Conservation (phyloP, 1,139 yeast species). For the Kodamaea arcana region DNA sequence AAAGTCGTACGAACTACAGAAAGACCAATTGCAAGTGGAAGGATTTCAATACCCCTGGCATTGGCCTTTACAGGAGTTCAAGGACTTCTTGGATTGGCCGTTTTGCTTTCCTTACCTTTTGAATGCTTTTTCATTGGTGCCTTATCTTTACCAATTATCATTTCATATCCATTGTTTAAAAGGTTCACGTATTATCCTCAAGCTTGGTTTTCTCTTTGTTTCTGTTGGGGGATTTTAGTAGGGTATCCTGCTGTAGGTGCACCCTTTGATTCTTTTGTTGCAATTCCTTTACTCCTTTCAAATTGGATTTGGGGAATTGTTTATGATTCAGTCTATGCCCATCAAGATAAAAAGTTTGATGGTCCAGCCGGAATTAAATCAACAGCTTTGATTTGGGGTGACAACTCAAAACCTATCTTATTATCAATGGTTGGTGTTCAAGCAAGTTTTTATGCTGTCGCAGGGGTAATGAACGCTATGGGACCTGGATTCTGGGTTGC, state of each 20-base stretch:
- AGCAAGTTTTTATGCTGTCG: conserved; percentile 55
- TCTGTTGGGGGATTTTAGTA: conserved; percentile 90
- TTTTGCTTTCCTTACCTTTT: conserved; percentile 67
- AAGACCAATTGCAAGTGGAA: conserved; percentile 87
- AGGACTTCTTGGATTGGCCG: conserved; percentile 69
- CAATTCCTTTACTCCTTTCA: conserved; percentile 72
- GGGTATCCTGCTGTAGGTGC: conserved; percentile 96
- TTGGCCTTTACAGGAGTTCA: conserved; percentile 70
- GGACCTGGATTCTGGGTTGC: conserved; percentile 81
- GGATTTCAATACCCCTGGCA: conserved; percentile 72
- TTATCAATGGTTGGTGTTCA: conserved; percentile 64
- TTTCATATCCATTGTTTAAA: conserved; percentile 88
- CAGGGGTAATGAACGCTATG: conserved; percentile 78
- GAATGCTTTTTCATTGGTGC: conserved; percentile 85
- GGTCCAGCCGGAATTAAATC: conserved; percentile 87
- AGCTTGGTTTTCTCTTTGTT: conserved; percentile 72
- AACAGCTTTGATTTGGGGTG: conserved; percentile 93
- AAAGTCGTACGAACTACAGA: conserved; percentile 84
- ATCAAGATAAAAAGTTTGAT: conserved; percentile 91
- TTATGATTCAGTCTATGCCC: conserved; percentile 95
- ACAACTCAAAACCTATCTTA: conserved; percentile 64
- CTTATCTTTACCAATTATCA: conserved; percentile 72
- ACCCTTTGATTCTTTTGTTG: conserved; percentile 67
- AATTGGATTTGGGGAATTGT: conserved; percentile 91
- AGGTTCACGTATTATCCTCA: conserved; percentile 96